A percentile compares a stretch with the other conserved stretches of the same genome.
Conservation (phyloP, 83 land plant species). For the Picea abies region DNA sequence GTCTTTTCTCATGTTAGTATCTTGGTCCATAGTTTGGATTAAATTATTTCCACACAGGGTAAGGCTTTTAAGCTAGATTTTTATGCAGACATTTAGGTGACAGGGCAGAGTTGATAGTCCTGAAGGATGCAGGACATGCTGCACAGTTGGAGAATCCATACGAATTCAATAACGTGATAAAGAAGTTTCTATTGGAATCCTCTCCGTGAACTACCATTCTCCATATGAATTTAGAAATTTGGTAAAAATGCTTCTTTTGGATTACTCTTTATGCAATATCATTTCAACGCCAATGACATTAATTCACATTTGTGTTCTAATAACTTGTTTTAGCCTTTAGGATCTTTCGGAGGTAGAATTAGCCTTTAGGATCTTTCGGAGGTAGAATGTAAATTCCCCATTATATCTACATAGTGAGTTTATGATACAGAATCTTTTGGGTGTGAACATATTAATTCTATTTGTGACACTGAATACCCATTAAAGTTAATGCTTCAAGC, state of each 20-base stretch:
- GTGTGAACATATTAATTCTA: too few relatives aligned
- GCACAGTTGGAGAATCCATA: constrained; percentile 34
- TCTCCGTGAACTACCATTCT: not conserved
- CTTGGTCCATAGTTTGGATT: not conserved
- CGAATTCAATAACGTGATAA: constrained; percentile 26
- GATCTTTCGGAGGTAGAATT: not conserved
- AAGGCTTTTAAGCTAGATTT: not conserved
- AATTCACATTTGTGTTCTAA: not conserved
- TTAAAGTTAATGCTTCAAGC: too few relatives aligned
- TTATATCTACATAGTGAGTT: too few relatives aligned
- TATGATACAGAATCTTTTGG: too few relatives aligned
- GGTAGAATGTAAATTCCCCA: not conserved
- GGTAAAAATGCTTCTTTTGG: constrained; percentile 26
- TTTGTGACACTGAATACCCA: too few relatives aligned
- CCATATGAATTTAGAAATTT: constrained; percentile 26
- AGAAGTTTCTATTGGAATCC: constrained; percentile 22
- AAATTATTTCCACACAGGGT: not conserved
- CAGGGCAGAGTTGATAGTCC: constrained; percentile 30
- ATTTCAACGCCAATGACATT: not conserved
- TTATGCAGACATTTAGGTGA: constrained; percentile 47
- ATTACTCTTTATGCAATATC: not conserved
- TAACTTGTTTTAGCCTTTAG: not conserved
- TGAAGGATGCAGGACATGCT: constrained; percentile 47
- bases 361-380: not conserved
- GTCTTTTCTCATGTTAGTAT: constrained; percentile 1